Evolutionary conservation across 192 early-diverging fungal genomes (phyloP), one percentile per base, ranked within the genome.

Genomic region (Coemansia umbellata): DNA sequence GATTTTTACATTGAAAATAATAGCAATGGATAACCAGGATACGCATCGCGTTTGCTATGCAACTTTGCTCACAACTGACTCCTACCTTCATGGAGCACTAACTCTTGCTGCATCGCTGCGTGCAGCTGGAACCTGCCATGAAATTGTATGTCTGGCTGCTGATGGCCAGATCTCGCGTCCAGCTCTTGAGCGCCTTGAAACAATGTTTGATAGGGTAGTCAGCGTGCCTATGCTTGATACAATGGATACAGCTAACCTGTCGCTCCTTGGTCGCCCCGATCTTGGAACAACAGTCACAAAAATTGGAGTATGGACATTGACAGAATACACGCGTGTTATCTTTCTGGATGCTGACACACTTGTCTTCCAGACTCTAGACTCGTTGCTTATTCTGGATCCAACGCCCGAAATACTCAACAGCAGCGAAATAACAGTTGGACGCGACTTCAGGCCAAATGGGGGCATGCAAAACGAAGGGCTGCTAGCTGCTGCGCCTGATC

Each of bases 261-360:
- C 60, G 33, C 49, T 97, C 17, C 81, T 97, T 11, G 93, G 92
- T 27, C 78, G 94, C 5, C 87, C 88, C 2, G 94, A 97, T 40
- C 85, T 97, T 1, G 89, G 89, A 50, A 74, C 87, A 24, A 95
- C 94, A 0, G 85, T 86, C 32, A 94, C 92, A 39, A 97, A 97
- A 68, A 79, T 95, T 28, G 86, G 91, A 31, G 81, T 89, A 4
- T 94, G 89, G 78, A 66, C 82, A n/a, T 82, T 91, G 23, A 82
- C 83, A 1, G 76, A 81, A 18, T 92, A 83, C 56, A 64, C 78
- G 26, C 84, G 84, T 33, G 79, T 95, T 10, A 82, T 82, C 9
- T 97, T 88, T 59, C 67, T 97, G 22, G 95, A 95, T 64, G 89
- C 93, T 0, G 95, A 95, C 51, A 88, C 86, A 9, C 70, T 94